Evolutionary conservation across 768 basidiomycete species (phyloP), one percentile per base, ranked within the genome.

Genomic region (Termitomyces bulborhizus): DNA sequence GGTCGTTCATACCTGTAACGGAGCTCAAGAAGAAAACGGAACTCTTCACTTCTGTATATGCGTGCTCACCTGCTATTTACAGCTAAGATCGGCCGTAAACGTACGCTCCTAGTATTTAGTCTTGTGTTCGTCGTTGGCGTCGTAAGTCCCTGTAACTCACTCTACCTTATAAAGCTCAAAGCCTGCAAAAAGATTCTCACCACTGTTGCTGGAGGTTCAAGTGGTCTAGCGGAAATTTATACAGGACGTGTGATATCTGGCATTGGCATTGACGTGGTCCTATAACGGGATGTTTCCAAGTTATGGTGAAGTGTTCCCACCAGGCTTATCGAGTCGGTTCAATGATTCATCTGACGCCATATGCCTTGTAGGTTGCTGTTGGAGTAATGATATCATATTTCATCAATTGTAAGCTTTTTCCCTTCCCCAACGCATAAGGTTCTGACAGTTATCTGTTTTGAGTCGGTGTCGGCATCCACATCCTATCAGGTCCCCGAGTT

Each of bases 381-480:
- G 93, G 91, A 42, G 90, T 90, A 56, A 92, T 93, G 84, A 74
- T 93, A 54, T 88, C 86, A 0, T 91, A 90, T 68, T 91, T 89
- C 66, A 76, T 90, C 60, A 89, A 91, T 62, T 79, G 87, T 89
- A 55, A 49, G 86, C 34, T 72, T 18, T 37, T 39, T 18, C 1
- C n/a, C 9, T 15, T 42, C 45, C 26, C 18, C 40, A 9, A 6
- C 21, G 13, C 39, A 12, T n/a, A 16, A 34, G 9, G n/a, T 26
- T 32, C n/a, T 45, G 42, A 53, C 32, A 6, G 7, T 24, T 5
- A 21, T 54, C 15, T 46, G 40, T 18, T 40, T n/a, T 6, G 54
- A 88, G 87, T 75, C 50, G 88, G 86, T 4, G 77, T 88, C 46
- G 76, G 79, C 29, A 61, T 82, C 42, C 79, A 87, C 60, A 71